Evolutionary conservation across 2,329 filamentous ascomycete genomes (phyloP), one percentile per base, ranked within the genome.

Genomic region (Rhinocladiella mackenziei): DNA sequence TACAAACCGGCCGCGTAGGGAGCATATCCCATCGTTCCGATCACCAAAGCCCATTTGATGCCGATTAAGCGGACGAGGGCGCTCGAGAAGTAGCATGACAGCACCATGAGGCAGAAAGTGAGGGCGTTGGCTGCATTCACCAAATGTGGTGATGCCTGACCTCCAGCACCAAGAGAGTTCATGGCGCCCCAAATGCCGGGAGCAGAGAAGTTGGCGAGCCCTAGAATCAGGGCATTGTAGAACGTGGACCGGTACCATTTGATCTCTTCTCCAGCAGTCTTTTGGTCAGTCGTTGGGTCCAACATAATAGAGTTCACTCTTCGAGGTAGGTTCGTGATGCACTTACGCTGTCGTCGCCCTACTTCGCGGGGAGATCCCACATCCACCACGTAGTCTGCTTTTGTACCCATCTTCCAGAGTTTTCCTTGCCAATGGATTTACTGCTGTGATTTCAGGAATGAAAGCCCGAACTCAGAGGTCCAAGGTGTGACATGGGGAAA

Each of bases 1-100:
- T 87, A 87, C 0, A 87, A 65, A 0, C 81, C 83, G 0, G 83
- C 84, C 0, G 83, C 81, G 51, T 77, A 88, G 0, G 81, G 82
- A 2, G 83, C 80, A 53, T 83, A 88, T 1, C 84, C 84, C 31
- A 85, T 65, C 68, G 83, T 86, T 35, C 84, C 84, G 30, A 86
- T 71, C n/a, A 86, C 76, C 10, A 89, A 64, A 0, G 83, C 77
- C 37, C 78, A 77, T 56, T 84, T 85, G 50, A 89, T 83, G 0
- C 84, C 84, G 29, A 87, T 76, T 32, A 77, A 79, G 20, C 75
- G 75, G 0, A 86, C 81, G 5, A 87, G 62, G 0, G 76, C 70
- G 39, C 78, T 81, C 0, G 77, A 77, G 35, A 86, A 76, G 57
- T 75, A 80, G 58, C 83, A 86, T 0, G 80, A 83, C 0, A 87